Conservation (phyloP, 83 land plant species). For the Diphasiastrum complanatum region DNA sequence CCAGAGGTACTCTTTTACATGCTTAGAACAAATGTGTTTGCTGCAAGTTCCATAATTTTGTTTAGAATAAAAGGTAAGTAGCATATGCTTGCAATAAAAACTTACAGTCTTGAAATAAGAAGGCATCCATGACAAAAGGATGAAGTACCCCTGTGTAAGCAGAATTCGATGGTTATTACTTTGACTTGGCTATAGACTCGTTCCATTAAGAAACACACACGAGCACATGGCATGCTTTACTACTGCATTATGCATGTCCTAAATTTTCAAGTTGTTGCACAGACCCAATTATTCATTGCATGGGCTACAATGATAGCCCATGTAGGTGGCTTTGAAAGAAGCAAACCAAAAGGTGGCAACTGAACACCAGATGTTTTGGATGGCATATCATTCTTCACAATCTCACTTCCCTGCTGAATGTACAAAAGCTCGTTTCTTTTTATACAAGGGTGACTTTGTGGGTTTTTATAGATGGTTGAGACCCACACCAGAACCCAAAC, state of each 20-base stretch:
- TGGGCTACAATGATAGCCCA: constrained; percentile 88
- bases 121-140: constrained; percentile 96
- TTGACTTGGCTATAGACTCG: constrained; percentile 1
- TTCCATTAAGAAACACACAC: background rate
- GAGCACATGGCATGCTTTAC: background rate
- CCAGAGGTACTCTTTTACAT: no score
- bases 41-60: no score
- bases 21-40: no score
- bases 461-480: constrained; percentile 50
- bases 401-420: constrained; percentile 29
- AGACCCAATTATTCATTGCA: constrained; percentile 91
- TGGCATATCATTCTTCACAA: background rate
- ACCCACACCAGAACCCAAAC: constrained; percentile 77
- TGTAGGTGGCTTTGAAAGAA: constrained; percentile 77
- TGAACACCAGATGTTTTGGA: constrained; percentile 16
- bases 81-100: constrained; percentile 3
- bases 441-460: constrained; percentile 55
- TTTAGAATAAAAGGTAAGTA: background rate
- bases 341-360: constrained; percentile 72
- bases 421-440: constrained; percentile 51
- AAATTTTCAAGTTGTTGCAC: constrained; percentile 2
- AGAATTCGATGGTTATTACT: background rate
- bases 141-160: constrained; percentile 82
- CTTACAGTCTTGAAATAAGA: constrained; percentile 82
- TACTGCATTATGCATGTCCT: background rate